Percentiles rank a stretch among this genome's conserved stretches.
phyloP scores from a whole-genome alignment of 177 flowering plant genomes.

The Tripterygium wilfordii region DNA sequence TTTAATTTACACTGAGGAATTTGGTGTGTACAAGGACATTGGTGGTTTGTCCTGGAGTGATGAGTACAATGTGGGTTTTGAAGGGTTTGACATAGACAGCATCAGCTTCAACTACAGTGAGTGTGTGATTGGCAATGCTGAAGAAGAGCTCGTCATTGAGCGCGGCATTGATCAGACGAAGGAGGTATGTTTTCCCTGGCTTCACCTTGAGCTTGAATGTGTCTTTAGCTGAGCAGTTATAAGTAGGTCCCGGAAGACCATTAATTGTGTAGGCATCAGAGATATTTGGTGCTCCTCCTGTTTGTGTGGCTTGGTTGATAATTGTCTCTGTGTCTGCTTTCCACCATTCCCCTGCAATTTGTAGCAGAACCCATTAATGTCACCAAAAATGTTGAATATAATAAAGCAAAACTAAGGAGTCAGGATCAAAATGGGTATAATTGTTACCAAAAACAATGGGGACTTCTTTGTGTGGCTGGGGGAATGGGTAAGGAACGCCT shows the following conservation, averaged over 20 bases:
- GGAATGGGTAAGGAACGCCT: constrained; percentile 21
- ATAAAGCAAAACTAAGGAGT: not conserved
- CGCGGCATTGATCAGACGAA: constrained; percentile 38
- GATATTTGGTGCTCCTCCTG: constrained; percentile 39
- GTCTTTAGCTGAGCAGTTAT: constrained; percentile 37
- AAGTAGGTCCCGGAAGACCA: constrained; percentile 35
- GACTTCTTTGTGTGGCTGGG: constrained; percentile 25
- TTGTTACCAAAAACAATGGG: constrained; percentile 29
- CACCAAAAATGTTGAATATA: not conserved
- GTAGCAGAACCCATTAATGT: not conserved
- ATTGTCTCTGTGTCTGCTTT: constrained; percentile 34
- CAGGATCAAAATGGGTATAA: not conserved
- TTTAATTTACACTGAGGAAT: no score
- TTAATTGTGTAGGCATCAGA: constrained; percentile 42
- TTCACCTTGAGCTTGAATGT: constrained; percentile 33
- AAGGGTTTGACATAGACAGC: constrained; percentile 37
- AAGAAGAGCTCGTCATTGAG: constrained; percentile 42
- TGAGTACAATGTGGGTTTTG: constrained; percentile 13
- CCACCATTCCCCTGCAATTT: constrained; percentile 44
- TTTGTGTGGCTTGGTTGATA: constrained; percentile 28
- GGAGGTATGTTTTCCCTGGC: constrained; percentile 31
- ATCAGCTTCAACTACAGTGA: constrained; percentile 35
- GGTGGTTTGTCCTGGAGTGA: constrained; percentile 44
- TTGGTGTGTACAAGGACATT: constrained; percentile 33
- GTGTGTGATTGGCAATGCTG: constrained; percentile 37